Base-by-base conservation (phyloP, 768 basidiomycete genomes). In the Mrakia gelida region DNA sequence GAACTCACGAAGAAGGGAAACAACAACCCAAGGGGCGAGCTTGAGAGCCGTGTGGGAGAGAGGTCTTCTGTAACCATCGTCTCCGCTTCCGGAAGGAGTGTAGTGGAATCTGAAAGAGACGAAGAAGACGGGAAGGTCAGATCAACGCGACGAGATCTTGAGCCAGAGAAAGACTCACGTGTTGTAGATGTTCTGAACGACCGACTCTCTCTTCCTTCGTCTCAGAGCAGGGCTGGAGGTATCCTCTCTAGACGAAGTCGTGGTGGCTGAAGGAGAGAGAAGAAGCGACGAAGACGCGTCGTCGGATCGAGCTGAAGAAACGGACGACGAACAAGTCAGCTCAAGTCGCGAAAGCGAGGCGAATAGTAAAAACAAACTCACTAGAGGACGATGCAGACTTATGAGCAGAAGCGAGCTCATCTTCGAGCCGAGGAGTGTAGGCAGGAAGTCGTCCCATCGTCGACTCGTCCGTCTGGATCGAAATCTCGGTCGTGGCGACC, bases 381-480 rank as follows among this genome's bases (percentile, higher is more conserved):
- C 67, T 43, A 13, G 67, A 67, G 16, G 65, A 70, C 2, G 41
- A 41, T 3, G 38, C 45, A 21, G 67, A 32, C 34, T 41, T 41
- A 16, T 52, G 49, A 18, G 6, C 18, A 30, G 26, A 30, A 10
- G 45, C 28, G 28, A 45, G 54, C 11, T 63, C 70, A 8, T 43
- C 70, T 13, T 67, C 73, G 16, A 59, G 54, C 21, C 62, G 38
- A 52, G 77, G 77, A 13, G 71, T 68, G 68, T 78, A 78, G 1
- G 77, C 77, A 18, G 77, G 77, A n/a, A 78, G 65, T n/a, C 77
- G 65, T 5, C 63, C 71, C n/a, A 78, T 43, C 1, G 52, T 65
- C n/a, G 77, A 70, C 68, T 78, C 77, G 41, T 78, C 77, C 52
- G 77, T 78, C 52, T 75, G 77, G 23, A 74, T 73, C 65, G 61